phyloP scores from a whole-genome alignment of 2,329 filamentous ascomycete species.

The Knoxdaviesia capensis region DNA sequence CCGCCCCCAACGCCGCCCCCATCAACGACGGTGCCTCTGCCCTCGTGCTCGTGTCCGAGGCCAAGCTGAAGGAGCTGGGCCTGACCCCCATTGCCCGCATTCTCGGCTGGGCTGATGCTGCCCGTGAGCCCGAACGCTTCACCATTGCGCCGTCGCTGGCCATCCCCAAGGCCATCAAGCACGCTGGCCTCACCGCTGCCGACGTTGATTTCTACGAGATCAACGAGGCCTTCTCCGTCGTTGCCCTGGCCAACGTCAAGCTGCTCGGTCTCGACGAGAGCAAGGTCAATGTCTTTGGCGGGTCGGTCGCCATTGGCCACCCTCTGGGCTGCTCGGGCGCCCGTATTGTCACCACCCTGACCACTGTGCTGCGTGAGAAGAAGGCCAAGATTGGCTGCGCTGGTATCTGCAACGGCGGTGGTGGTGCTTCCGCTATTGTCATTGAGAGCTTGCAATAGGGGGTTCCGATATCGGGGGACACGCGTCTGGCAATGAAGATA shows the following conservation, averaged over 20 bases:
- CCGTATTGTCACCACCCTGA: conserved; percentile 76
- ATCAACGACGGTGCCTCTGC: conserved; percentile 90
- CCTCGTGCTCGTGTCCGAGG: conserved; percentile 82
- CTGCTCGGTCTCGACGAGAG: conserved; percentile 58
- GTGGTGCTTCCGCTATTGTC: conserved; percentile 83
- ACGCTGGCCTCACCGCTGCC: conserved; percentile 62
- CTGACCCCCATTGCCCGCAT: conserved; percentile 92
- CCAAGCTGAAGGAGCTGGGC: conserved; percentile 77
- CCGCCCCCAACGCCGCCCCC: conserved; percentile 88
- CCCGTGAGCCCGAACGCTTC: conserved; percentile 81
- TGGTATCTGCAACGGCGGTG: conserved; percentile 95
- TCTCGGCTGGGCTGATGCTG: conserved; percentile 90
- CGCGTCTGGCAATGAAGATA: too few relatives aligned
- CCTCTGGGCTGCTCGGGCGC: conserved; percentile 87
- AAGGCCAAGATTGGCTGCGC: conserved; percentile 84
- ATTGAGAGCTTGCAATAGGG: conserved; percentile 51
- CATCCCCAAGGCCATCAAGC: conserved; percentile 92
- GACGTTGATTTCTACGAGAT: conserved; percentile 91
- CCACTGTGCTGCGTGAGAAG: conserved; percentile 76
- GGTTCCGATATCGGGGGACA: too few relatives aligned
- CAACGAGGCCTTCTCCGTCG: conserved; percentile 97
- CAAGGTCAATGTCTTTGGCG: conserved; percentile 89
- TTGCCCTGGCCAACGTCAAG: conserved; percentile 93
- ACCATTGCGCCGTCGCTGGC: conserved; percentile 84
- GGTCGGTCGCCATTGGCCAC: conserved; percentile 88